Evolutionary conservation across 2,329 filamentous ascomycete species (phyloP), one percentile per base, ranked within the genome.

Genomic region (Nothophaeocryptopus gaeumannii): DNA sequence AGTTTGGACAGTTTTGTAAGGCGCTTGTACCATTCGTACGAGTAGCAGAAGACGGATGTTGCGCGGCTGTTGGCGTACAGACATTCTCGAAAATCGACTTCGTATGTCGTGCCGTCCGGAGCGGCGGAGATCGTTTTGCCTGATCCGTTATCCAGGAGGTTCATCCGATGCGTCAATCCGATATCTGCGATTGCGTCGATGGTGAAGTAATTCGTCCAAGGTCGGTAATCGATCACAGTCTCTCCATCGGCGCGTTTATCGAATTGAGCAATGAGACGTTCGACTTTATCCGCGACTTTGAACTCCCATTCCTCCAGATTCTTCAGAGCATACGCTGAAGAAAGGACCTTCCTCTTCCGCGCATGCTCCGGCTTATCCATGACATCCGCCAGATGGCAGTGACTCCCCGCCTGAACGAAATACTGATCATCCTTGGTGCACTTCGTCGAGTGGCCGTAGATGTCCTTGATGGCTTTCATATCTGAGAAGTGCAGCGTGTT

Each of bases 11-110:
- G 39, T 56, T 75, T 75, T 53, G 73, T 70, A 12, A 79, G 61
- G 12, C 72, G 50, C 5, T 71, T 67, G 58, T 78, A 82, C 73
- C 74, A 79, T 9, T 72, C 69, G 54, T 78, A 79, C 7, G 70
- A 64, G 75, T 76, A 81, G 14, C 77, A 63, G 1, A 80, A 67
- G 1, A 72, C 65, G 0, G 77, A 76, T 47, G 80, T 76, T n/a
- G 74, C 75, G 13, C 71, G 68, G 2, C 75, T 76, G 12, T 69
- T 78, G 20, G 74, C 70, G 54, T 81, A 76, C 2, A 82, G 71
- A 20, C 71, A 74, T 44, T 76, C 71, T n/a, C 78, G 74, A 53
- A 76, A 74, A 54, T 74, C 70, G 40, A 71, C 70, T 20, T 75
- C 56, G 55, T 75, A 74, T 0, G 70, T 70, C 0, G 67, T 67